These are phyloP conservation scores for Thelonectria blattea DNA, from an alignment of 2,329 filamentous ascomycete species.

Conservation along the genomic window DNA sequence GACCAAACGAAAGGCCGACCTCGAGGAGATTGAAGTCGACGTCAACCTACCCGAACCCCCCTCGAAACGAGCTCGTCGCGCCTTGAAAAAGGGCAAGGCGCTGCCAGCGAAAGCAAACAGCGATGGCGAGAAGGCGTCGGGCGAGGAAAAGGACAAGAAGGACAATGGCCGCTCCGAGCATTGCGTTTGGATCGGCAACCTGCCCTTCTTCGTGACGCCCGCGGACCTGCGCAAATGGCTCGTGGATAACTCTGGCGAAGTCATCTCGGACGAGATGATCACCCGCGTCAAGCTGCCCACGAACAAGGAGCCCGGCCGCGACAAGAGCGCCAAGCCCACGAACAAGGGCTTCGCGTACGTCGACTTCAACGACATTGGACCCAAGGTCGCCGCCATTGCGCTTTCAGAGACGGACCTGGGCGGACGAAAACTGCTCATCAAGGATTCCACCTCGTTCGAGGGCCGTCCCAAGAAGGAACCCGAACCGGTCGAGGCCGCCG, in stretches of 20 bases:
- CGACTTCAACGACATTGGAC: constrained; percentile 77
- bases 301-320: constrained; percentile 55
- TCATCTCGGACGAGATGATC: constrained; percentile 72
- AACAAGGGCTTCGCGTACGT: constrained; percentile 98
- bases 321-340: constrained; percentile 42
- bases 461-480: constrained; percentile 78
- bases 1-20: constrained; percentile 71
- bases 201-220: constrained; percentile 82
- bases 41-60: constrained; percentile 88
- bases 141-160: constrained; percentile 48
- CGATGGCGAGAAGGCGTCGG: constrained; percentile 43
- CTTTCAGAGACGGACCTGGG: constrained; percentile 83
- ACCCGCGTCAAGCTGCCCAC: constrained; percentile 84
- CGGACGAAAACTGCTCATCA: constrained; percentile 86
- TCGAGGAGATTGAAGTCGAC: constrained; percentile 86
- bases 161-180: constrained; percentile 73
- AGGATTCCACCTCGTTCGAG: constrained; percentile 87
- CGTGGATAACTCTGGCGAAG: constrained; percentile 70
- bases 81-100: constrained; percentile 82
- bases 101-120: constrained; percentile 51
- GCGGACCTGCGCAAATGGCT: constrained; percentile 80
- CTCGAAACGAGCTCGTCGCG: constrained; percentile 90
- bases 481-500: constrained; percentile 38
- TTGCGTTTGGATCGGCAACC: constrained; percentile 95
- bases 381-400: constrained; percentile 77